Evolutionary conservation across 768 basidiomycete species (phyloP).

Genomic region (Termitomyces sp.): DNA sequence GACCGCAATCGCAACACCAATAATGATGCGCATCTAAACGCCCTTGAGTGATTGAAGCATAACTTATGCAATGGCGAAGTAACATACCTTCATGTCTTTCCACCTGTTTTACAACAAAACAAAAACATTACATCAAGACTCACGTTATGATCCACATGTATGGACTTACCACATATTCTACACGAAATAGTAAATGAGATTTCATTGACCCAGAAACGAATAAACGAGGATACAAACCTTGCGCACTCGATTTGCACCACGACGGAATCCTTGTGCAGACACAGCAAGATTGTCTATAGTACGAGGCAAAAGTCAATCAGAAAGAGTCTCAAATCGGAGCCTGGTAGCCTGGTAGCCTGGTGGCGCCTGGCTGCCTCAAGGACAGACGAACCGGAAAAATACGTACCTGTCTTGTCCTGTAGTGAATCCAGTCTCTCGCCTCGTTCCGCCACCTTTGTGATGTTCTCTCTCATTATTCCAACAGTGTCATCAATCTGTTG

Average conservation of each 20-base stretch:
- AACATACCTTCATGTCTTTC: conserved; percentile 92
- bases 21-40: conserved; percentile 90
- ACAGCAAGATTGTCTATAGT: conserved; percentile 87
- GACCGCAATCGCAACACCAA: conserved; percentile 82
- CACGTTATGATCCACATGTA: neutral
- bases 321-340: neutral
- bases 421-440: conserved; percentile 91
- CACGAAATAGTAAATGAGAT: conserved; percentile 5
- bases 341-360: neutral
- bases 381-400: neutral
- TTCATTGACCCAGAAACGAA: neutral
- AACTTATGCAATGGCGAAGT: neutral
- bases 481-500: conserved; percentile 97
- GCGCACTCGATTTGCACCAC: conserved; percentile 94
- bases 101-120: conserved; percentile 48
- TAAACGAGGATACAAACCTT: conserved; percentile 56
- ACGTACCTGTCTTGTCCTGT: conserved; percentile 96
- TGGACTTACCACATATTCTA: conserved; percentile 87
- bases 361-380: neutral
- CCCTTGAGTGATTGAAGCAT: conserved; percentile 4
- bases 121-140: conserved; percentile 10
- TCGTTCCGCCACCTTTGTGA: conserved; percentile 91
- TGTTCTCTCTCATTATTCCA: conserved; percentile 97
- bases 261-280: conserved; percentile 97
- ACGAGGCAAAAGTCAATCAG: conserved; percentile 1